Evolutionary conservation across 2,329 filamentous ascomycete species (phyloP), one percentile per base, ranked within the genome.

Genomic region (Penicillium hordei): DNA sequence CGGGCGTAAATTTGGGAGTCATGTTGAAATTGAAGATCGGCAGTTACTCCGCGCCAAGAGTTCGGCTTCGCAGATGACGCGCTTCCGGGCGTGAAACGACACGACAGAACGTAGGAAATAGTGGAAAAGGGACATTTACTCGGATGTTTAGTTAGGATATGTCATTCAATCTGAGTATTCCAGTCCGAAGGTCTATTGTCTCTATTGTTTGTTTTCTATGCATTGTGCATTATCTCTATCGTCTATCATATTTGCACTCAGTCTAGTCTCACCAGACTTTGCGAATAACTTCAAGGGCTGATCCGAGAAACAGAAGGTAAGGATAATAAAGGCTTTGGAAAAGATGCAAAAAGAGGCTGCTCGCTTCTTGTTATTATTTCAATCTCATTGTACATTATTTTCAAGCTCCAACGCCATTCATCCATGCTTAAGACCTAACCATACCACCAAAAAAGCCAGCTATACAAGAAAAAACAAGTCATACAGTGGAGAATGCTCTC

Each of bases 31-130:
- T 45, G 46, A 43, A 58, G 63, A 65, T 65, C 61, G 58, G 56
- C 63, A 58, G 58, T 55, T 66, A 55, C 60, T 66, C 65, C 64
- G 57, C 64, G 65, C 62, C 59, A 66, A 65, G 62, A 63, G n/a
- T 58, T 45, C 33, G 33, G 34, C 36, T 36, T 27, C 13, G 23
- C 21, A 31, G 27, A 55, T 52, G 55, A 50, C 48, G 50, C 55
- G 49, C 55, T 40, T 40, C 31, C 38, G 46, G n/a, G 12, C 27
- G 42, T 40, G 38, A 50, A 51, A 55, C 8, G 43, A n/a, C 10
- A 50, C 44, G 43, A 46, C 33, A 23, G 36, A 33, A 33, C 23
- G 44, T 25, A 19, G 10, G 6, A 33, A 21, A 46, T 1, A 33
- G n/a, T 21, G 23, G 19, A 46, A 29, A n/a, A 19, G 17, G 10